Evolutionary conservation across 2,329 filamentous ascomycete species (phyloP).

Genomic region (Pseudofabraea citricarpa): DNA sequence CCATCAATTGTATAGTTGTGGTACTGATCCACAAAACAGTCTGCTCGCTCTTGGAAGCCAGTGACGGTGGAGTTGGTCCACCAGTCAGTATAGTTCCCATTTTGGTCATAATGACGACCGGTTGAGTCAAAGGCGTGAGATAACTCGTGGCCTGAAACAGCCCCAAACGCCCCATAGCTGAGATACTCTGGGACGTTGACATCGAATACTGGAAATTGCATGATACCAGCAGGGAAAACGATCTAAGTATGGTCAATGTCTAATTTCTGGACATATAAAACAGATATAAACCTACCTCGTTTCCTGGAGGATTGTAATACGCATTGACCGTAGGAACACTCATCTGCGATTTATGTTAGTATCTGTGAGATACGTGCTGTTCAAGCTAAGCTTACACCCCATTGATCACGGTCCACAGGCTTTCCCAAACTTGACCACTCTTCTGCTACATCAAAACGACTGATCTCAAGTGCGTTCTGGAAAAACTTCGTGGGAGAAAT

Average conservation of each 20-base stretch:
- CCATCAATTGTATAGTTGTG: slow-evolving; percentile 53
- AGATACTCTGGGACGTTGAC: slow-evolving; percentile 58
- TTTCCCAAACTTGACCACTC: slow-evolving; percentile 55
- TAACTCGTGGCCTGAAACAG: slow-evolving; percentile 64
- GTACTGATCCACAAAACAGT: slow-evolving; percentile 68
- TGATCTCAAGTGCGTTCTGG: slow-evolving; percentile 48
- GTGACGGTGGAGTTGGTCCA: slow-evolving; percentile 57
- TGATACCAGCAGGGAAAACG: slow-evolving; percentile 64
- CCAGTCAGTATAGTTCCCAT: slow-evolving; percentile 62
- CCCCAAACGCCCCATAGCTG: slow-evolving; percentile 64
- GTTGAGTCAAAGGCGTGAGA: slow-evolving; percentile 66
- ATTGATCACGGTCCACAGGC: slow-evolving; percentile 55
- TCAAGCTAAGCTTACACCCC: slow-evolving; percentile 30
- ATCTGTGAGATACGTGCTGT: too few relatives aligned
- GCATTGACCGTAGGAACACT: slow-evolving; percentile 59
- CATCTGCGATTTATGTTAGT: slow-evolving; percentile 31
- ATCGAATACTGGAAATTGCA: slow-evolving; percentile 65
- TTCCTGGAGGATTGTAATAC: slow-evolving; percentile 59
- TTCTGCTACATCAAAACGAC: slow-evolving; percentile 39
- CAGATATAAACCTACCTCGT: too few relatives aligned
- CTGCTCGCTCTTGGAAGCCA: slow-evolving; percentile 51
- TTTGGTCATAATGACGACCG: slow-evolving; percentile 60
- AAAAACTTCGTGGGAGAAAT: slow-evolving; percentile 50
- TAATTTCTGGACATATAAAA: too few relatives aligned
- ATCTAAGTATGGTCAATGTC: too few relatives aligned